A percentile compares a stretch with the other conserved stretches of the same genome.
Evolutionary conservation across 1,284 basidiomycete species (phyloP).

Genomic region (Naganishia liquefaciens): DNA sequence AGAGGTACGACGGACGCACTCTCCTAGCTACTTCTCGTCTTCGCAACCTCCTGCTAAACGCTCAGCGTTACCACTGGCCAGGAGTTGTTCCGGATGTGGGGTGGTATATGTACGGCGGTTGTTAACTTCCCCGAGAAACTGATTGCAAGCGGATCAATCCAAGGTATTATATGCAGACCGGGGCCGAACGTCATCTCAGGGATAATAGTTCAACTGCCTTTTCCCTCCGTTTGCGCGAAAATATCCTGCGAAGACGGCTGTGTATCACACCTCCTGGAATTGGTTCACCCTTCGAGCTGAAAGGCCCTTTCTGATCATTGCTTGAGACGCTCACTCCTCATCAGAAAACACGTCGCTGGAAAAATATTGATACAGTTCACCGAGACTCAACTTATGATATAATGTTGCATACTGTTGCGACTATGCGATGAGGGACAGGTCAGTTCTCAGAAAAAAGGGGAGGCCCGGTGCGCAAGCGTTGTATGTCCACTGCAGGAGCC

Average conservation of each 20-base stretch:
- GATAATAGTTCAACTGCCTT: neutral
- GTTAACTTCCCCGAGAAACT: conserved; percentile 2
- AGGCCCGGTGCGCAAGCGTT: conserved; percentile 1
- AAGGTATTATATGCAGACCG: conserved; percentile 3
- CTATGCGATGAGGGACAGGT: neutral
- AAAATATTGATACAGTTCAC: conserved; percentile 4
- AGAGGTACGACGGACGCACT: conserved; percentile 1
- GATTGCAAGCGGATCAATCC: conserved; percentile 5
- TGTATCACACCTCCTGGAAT: neutral
- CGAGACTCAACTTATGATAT: neutral
- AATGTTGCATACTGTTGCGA: conserved; percentile 4
- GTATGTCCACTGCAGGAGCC: neutral
- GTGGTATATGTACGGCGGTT: conserved; percentile 1
- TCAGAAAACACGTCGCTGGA: neutral
- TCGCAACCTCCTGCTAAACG: neutral
- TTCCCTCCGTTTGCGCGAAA: neutral
- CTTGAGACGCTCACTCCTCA: neutral
- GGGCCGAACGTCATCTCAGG: conserved; percentile 1
- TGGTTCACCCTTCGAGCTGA: conserved; percentile 5
- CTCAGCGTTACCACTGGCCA: conserved; percentile 5
- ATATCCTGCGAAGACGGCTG: conserved; percentile 5
- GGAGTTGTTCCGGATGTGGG: conserved; percentile 1
- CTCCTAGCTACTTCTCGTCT: conserved; percentile 2
- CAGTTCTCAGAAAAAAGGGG: conserved; percentile 1
- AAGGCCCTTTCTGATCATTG: conserved; percentile 2